These are phyloP conservation scores for Lasiosphaeria ovina DNA, from an alignment of 495 filamentous ascomycete genomes.

Conservation along the genomic window DNA sequence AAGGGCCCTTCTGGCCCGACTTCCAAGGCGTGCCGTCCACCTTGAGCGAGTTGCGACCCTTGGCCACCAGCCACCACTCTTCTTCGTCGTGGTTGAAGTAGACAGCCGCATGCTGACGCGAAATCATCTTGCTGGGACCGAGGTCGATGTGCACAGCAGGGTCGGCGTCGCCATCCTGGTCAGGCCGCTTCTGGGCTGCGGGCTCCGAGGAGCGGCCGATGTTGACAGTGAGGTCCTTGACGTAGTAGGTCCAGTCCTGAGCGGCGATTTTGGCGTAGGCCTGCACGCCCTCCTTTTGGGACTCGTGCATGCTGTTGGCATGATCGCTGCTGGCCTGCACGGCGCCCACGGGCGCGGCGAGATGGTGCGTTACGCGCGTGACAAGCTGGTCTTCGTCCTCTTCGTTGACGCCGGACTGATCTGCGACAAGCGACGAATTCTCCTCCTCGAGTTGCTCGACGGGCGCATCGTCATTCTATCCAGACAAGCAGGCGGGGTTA, in stretches of 20 bases:
- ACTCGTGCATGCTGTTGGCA: constrained; percentile 67
- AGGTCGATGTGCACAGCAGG: constrained; percentile 80
- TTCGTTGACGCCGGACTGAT: constrained; percentile 45
- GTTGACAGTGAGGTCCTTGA: constrained; percentile 72
- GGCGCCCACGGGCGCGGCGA: constrained; percentile 54
- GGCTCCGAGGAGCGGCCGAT: constrained; percentile 79
- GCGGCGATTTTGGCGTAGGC: constrained; percentile 95
- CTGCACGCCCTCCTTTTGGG: constrained; percentile 69
- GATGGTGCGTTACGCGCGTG: constrained; percentile 67
- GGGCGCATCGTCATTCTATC: constrained; percentile 22
- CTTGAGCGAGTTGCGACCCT: constrained; percentile 86
- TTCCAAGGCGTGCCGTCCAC: constrained; percentile 70
- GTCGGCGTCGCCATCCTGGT: constrained; percentile 33
- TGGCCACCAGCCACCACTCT: constrained; percentile 78
- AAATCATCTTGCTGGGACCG: constrained; percentile 89
- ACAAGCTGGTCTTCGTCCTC: constrained; percentile 64
- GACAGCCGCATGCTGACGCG: constrained; percentile 82
- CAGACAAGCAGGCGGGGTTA: constrained; percentile 1
- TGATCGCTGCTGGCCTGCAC: constrained; percentile 72
- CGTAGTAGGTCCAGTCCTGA: constrained; percentile 91
- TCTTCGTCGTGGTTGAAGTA: constrained; percentile 68
- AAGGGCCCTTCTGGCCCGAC: constrained; percentile 58
- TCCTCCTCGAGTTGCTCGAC: constrained; percentile 35
- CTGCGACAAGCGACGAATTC: constrained; percentile 43
- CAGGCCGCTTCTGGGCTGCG: constrained; percentile 29